Evolutionary conservation across 495 filamentous ascomycete species (phyloP), one percentile per base, ranked within the genome.

Genomic region (Parathielavia hyrcaniae): DNA sequence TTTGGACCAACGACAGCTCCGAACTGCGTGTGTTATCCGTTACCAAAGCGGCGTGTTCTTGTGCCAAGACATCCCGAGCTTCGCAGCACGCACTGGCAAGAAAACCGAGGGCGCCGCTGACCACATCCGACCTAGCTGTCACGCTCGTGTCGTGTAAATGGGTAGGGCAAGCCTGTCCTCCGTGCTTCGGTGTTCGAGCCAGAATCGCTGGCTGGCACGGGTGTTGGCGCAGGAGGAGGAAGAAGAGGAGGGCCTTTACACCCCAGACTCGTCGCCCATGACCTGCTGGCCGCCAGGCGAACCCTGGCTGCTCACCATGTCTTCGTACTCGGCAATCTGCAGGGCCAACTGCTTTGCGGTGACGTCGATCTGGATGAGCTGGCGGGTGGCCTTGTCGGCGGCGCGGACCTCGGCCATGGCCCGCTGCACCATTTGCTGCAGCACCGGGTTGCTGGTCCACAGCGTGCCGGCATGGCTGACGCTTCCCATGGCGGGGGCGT

Each of bases 311-410:
- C 35, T 47, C 10, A 51, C 58, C 53, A 62, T 55, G 47, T 78
- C 74, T 55, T 77, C 75, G 59, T 76, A 77, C 58, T 71, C 63
- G 19, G 61, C 63, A 8, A 77, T 69, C 46, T 74, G 71, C 40
- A 71, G 66, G 0, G 75, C 75, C n/a, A 78, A 60, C 56, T 77
- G 73, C 61, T 71, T 71, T 13, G 75, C 71, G 1, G 67, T 61
- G 23, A 67, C 64, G 46, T 78, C 73, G 53, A 78, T 73, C 57
- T 71, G 61, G 32, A 74, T 69, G 59, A 77, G 71, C 46, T 69
- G 65, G 2, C 74, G 65, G 5, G 65, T 67, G 36, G 69, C 67
- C 59, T 70, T 71, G 60, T 78, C 71, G 4, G 73, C 70, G 7
- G 59, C 53, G 46, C 75, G 71, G 5, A 77, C 68, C 46, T 77